Evolutionary conservation across 2,329 filamentous ascomycete species (phyloP).

Genomic region (Pseudonectria foliicola): DNA sequence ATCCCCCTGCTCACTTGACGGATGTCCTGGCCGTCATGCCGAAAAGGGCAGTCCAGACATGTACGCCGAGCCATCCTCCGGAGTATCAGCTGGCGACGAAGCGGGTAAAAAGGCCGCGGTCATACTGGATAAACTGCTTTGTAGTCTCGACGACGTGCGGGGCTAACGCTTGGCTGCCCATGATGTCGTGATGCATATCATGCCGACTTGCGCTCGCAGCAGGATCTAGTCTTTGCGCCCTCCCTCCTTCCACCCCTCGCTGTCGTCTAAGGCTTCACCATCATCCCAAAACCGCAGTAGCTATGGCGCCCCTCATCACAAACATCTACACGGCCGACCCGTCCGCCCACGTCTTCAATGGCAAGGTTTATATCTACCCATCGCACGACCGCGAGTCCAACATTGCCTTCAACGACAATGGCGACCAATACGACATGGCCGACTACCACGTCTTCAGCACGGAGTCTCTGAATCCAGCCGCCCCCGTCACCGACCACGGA

Average conservation of each 20-base stretch:
- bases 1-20: not conserved
- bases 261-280: not conserved
- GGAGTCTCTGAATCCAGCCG: conserved; percentile 42
- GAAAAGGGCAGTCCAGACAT: not conserved
- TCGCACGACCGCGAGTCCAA: conserved; percentile 72
- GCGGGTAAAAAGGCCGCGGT: not conserved
- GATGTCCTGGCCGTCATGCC: not conserved
- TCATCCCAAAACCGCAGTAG: not conserved
- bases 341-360: conserved; percentile 72
- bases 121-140: too few species aligned
- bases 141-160: too few species aligned
- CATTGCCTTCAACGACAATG: conserved; percentile 74
- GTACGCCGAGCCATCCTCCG: not conserved
- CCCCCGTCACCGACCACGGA: conserved; percentile 64
- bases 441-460: conserved; percentile 75
- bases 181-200: too few species aligned
- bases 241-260: not conserved
- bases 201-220: too few species aligned
- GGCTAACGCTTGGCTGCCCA: too few species aligned
- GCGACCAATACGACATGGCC: conserved; percentile 77
- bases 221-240: too few species aligned
- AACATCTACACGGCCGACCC: conserved; percentile 74
- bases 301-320: conserved; percentile 56
- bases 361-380: conserved; percentile 70
- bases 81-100: not conserved